phyloP scores from a whole-genome alignment of 495 filamentous ascomycete species.

The Neurospora sp. region DNA sequence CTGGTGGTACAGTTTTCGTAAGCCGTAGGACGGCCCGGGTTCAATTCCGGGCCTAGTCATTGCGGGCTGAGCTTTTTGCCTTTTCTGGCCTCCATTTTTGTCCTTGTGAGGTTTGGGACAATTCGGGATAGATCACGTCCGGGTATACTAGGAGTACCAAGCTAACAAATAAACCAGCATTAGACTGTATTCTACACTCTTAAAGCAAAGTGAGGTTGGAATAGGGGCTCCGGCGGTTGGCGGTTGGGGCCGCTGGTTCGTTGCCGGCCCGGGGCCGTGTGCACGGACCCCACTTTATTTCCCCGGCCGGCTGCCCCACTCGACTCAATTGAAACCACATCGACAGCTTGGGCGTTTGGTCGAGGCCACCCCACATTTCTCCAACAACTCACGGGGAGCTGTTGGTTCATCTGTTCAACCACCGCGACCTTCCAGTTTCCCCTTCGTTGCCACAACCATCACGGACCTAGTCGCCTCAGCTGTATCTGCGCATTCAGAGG shows the following conservation, averaged over 20 bases:
- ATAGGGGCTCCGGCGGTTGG: neutral
- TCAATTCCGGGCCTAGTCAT: no score
- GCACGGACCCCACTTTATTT: slow-evolving; percentile 18
- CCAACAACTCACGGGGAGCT: neutral
- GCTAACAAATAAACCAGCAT: no score
- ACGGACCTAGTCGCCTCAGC: neutral
- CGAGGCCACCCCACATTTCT: slow-evolving; percentile 2
- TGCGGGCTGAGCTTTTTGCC: no score
- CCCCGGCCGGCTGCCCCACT: neutral
- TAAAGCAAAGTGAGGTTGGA: neutral
- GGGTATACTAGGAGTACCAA: no score
- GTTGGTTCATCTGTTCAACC: neutral
- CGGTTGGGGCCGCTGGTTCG: neutral
- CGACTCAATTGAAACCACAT: slow-evolving; percentile 3
- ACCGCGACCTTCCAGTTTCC: neutral
- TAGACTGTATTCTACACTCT: no score
- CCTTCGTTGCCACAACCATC: neutral
- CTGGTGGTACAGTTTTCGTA: no score
- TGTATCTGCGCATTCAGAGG: neutral
- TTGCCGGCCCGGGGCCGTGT: neutral
- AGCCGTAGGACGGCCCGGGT: no score
- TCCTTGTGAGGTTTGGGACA: no score
- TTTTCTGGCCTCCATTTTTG: no score
- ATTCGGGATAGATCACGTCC: no score
- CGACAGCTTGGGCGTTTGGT: slow-evolving; percentile 1